Evolutionary conservation across 2,329 filamentous ascomycete genomes (phyloP), one percentile per base, ranked within the genome.

Genomic region (Ilyonectria sp.): DNA sequence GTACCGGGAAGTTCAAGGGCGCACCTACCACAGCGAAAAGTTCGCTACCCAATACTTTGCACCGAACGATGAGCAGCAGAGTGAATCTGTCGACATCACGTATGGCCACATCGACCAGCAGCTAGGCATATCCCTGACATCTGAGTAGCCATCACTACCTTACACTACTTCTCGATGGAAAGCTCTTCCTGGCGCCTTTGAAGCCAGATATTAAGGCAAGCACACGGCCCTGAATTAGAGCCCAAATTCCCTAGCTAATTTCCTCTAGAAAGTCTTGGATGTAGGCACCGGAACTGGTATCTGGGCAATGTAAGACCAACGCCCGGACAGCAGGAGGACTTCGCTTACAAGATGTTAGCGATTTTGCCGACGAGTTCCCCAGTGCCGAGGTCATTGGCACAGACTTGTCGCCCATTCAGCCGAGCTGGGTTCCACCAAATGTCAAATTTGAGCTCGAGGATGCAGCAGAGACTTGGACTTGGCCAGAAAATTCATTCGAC

Each of bases 361-460:
- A 89, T 66, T 76, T 81, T 56, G 76, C 81, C 70, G 75, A 86
- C 59, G 68, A 81, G 13, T 84, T 83, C 49, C 85, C 85, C 21
- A 71, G 80, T 69, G 83, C 75, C 67, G 80, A 74, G 79, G 86
- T 77, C 13, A 81, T 83, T 50, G 87, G 87, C 50, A 87, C 85
- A 6, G 87, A 90, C 73, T 82, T 89, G 9, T 87, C 85, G n/a
- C 86, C 87, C 2, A 87, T 88, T 17, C 87, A 90, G 70, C 67
- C 67, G 2, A 52, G 59, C 1, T 69, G 67, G 67, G 29, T 69
- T 31, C 67, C 65, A 3, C 60, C 67, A 1, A 69, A 69, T 5
- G 60, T 69, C 5, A 53, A 68, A 33, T 69, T 65, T n/a, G 65
- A 10, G 40, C 62, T 3, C 53, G 67, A 63, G 6, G 63, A 66